These are phyloP conservation scores for Pseudogymnoascus sp. DNA, from an alignment of 2,329 filamentous ascomycete genomes.

Conservation along the genomic window DNA sequence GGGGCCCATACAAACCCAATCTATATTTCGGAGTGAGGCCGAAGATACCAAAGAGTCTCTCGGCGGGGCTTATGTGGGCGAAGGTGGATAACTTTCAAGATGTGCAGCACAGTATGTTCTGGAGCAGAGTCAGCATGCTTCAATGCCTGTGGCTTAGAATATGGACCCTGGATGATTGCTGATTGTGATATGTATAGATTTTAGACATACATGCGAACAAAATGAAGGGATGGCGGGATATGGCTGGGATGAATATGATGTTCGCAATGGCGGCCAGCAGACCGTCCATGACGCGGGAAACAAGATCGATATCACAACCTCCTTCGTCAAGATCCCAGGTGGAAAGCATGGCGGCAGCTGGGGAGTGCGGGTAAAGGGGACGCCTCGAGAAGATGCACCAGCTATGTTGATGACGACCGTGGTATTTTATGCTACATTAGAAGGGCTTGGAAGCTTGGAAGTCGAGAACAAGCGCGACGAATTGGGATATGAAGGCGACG, in stretches of 20 bases:
- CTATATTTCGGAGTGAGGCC: conserved; percentile 89
- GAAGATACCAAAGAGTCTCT: conserved; percentile 71
- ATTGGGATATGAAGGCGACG: conserved; percentile 49
- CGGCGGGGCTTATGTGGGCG: conserved; percentile 81
- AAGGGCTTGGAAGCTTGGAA: conserved; percentile 63
- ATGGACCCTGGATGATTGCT: not conserved
- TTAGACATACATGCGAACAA: conserved; percentile 94
- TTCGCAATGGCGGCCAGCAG: conserved; percentile 77
- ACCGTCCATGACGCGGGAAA: conserved; percentile 88
- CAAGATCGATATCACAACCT: conserved; percentile 80
- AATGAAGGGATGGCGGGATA: conserved; percentile 90
- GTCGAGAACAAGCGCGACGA: conserved; percentile 48
- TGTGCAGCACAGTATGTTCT: conserved; percentile 64
- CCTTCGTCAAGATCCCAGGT: conserved; percentile 87
- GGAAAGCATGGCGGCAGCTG: conserved; percentile 82
- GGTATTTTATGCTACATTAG: conserved; percentile 74
- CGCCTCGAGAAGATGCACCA: conserved; percentile 62
- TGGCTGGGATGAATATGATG: conserved; percentile 96
- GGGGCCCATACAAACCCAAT: conserved; percentile 92
- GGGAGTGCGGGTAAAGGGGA: conserved; percentile 81
- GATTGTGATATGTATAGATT: conserved; percentile 44
- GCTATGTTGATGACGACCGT: conserved; percentile 65
- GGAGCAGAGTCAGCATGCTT: not conserved
- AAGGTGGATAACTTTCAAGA: conserved; percentile 71
- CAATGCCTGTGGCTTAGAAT: not conserved